phyloP scores from a whole-genome alignment of 1,284 basidiomycete species.

The Naganishia sp. region DNA sequence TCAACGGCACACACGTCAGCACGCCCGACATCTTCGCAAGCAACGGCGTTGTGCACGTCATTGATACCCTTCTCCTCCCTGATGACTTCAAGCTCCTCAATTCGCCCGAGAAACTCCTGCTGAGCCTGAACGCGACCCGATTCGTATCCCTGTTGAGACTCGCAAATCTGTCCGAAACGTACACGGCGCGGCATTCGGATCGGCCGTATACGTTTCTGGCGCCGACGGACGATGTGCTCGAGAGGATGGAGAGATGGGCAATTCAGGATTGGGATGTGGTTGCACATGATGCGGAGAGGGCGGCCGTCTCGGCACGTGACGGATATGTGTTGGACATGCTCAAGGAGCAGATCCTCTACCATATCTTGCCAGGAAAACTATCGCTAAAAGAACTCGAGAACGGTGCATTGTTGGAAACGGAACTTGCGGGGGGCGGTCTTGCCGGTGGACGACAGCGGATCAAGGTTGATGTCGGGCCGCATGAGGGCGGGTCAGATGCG shows the following conservation, averaged over 20 bases:
- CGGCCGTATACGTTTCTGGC: conserved; percentile 75
- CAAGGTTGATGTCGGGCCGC: conserved; percentile 62
- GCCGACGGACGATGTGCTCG: conserved; percentile 81
- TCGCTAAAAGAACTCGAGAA: conserved; percentile 67
- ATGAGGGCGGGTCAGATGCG: conserved; percentile 41
- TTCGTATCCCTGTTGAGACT: conserved; percentile 87
- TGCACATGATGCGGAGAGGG: conserved; percentile 45
- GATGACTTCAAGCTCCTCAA: conserved; percentile 70
- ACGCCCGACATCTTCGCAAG: conserved; percentile 82
- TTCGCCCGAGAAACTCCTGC: conserved; percentile 77
- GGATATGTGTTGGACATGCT: conserved; percentile 39
- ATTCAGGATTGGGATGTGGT: conserved; percentile 48
- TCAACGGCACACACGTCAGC: conserved; percentile 66
- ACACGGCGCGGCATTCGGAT: conserved; percentile 44
- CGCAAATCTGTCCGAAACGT: conserved; percentile 66
- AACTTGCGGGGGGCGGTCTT: conserved; percentile 68
- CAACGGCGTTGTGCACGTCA: conserved; percentile 89
- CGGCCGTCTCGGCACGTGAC: neutral
- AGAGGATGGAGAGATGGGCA: conserved; percentile 42
- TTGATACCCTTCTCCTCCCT: conserved; percentile 80
- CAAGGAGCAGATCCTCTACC: conserved; percentile 62
- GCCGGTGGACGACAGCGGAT: conserved; percentile 71
- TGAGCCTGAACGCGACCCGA: conserved; percentile 77
- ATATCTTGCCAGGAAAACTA: conserved; percentile 80
- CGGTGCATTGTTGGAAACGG: conserved; percentile 75